Evolutionary conservation across 257 asterid species (phyloP), one percentile per base, ranked within the genome.

Genomic region (Petunia axillaris): DNA sequence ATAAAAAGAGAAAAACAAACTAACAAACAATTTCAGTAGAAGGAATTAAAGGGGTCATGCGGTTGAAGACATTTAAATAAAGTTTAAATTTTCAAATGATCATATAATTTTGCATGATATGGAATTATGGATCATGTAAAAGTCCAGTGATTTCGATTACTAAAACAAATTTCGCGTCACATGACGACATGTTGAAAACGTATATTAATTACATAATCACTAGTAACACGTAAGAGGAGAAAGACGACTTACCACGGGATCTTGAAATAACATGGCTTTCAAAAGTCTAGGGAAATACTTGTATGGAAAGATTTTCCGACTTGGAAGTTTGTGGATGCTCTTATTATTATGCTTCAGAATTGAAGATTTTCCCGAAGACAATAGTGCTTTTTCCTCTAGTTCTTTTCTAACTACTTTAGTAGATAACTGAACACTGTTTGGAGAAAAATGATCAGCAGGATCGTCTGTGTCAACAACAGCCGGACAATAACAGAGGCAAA

Each of bases 401-500:
- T 48, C 2, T 39, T 48, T 1, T 13, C 36, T 1, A 35, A 67
- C 38, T 2, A 54, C 9, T 16, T 74, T 16, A 7, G 2, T 25
- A 71, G 77, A 46, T 13, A n/a, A 44, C 25, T 41, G 14, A 71
- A 2, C 41, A 71, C 35, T 4, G 2, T 55, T 14, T 57, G 36
- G 36, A 57, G 62, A 57, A 57, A 25, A 5, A 35, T 48, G 53
- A 64, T 64, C 70, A 48, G 65, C 58, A 48, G 55, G 6, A 13
- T 54, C 80, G 13, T 65, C 76, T 16, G 75, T 48, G n/a, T 83
- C 82, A 3, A 76, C 14, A 14, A 54, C 82, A 5, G 65, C 37
- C 0, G 86, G 84, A 41, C 77, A 64, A 35, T 80, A 83, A 81
- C 86, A 83, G 44, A 80, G 84, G 10, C 76, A 64, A n/a, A 83